Evolutionary conservation across 805 yeast species (phyloP).

Genomic region (Wickerhamomyces queroliae): DNA sequence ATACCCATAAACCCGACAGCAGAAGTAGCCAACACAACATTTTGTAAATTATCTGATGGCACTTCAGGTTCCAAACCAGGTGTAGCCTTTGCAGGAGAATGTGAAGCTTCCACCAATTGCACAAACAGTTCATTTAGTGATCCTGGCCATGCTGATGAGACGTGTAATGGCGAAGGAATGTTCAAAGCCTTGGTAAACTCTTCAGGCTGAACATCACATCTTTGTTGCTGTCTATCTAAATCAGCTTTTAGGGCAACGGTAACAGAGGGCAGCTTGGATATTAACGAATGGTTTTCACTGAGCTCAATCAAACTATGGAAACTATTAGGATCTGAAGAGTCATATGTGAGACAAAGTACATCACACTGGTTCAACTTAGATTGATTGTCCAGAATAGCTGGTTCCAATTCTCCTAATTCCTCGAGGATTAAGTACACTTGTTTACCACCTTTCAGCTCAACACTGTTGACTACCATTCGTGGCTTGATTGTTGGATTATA

Average conservation of each 20-base stretch:
- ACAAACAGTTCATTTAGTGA: constrained; percentile 80
- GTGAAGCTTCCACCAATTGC: constrained; percentile 85
- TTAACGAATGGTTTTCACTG: constrained; percentile 49
- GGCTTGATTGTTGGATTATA: constrained; percentile 83
- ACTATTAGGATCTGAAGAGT: constrained; percentile 93
- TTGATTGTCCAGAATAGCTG: constrained; percentile 71
- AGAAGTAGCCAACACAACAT: constrained; percentile 56
- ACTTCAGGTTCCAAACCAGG: constrained; percentile 70
- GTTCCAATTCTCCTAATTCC: constrained; percentile 83
- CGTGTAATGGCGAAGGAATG: constrained; percentile 81
- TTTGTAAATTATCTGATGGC: constrained; percentile 41
- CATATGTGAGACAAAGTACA: constrained; percentile 84
- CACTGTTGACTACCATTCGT: constrained; percentile 81
- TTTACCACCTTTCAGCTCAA: constrained; percentile 90
- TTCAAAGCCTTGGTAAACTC: constrained; percentile 62
- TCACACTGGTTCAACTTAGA: constrained; percentile 78
- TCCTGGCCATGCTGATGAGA: constrained; percentile 85
- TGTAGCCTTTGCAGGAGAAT: constrained; percentile 69
- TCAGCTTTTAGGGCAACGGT: constrained; percentile 95
- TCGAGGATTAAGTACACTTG: constrained; percentile 90
- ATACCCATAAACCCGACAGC: constrained; percentile 63
- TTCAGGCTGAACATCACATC: constrained; percentile 84
- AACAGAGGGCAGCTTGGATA: constrained; percentile 70
- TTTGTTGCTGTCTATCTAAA: constrained; percentile 89
- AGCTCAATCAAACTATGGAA: constrained; percentile 76